Evolutionary conservation across 78 protist species (phyloP), one percentile per base, ranked within the genome.

Genomic region (Pigoraptor vietnamica): DNA sequence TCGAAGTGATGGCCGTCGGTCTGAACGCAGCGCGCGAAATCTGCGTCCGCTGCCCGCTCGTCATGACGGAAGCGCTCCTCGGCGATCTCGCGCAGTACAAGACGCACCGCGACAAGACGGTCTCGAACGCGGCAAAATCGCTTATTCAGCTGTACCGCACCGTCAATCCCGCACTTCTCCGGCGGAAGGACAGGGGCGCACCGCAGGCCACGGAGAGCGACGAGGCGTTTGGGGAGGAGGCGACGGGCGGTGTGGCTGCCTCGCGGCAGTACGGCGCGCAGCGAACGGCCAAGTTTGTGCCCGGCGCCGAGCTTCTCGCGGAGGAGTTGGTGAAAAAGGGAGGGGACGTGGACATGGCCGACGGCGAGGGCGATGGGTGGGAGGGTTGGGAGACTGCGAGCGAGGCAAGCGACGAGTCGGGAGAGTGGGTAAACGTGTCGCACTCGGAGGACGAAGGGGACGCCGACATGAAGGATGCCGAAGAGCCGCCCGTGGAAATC

Each of bases 1-100:
- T 93, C n/a, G 99, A 97, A 83, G 95, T 92, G 32, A 95, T 98
- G 81, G 93, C 97, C 21, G 92, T 97, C 19, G 99, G 99, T 36
- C 35, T 98, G 34, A 98, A 97, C 92, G 91, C 98, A 24, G 90
- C 97, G 36, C 93, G 99, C 35, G 97, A 89, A 79, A 92, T 98
- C 81, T 92, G 94, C 39, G 67, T 35, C 37, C 94, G 98, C 36
- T 92, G 94, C 36, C 99, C 99, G 86, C 93, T 94, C 10, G 96
- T 92, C 67, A 96, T 97, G 96, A 95, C 89, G 24, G 81, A 91
- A 35, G 81, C 91, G 1, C 92, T 98, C 32, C 87, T 97, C 35
- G 40, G 55, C 0, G 99, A 97, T 81, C 86, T 98, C 34, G 90
- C 92, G n/a, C 86, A 81, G 93, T 97, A 96, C 92, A 91, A 89